Base-by-base conservation (phyloP, 176 grass and related monocot genomes). In the Pontederia crassipes region DNA sequence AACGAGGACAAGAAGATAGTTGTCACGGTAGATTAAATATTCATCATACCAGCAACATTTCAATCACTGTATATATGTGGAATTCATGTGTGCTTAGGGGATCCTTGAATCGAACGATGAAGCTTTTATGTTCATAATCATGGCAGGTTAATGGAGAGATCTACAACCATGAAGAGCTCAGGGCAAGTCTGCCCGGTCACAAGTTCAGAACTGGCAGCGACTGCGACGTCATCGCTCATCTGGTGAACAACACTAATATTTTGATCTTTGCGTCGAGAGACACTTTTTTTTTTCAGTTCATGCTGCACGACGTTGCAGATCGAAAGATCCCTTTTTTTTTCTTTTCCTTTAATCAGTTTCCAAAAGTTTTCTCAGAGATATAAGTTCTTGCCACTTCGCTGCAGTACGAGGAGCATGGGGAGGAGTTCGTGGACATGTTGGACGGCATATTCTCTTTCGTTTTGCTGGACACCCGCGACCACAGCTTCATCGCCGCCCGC, bases 401-500 rank as follows among this genome's bases (percentile, higher is more conserved):
- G 1, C 26, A 95, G 89, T 89, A 89, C 49, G 82, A 95, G 69
- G 86, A 89, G 76, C 73, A 89, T 63, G 89, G 89, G 28, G 89
- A 89, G 59, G 69, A 66, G 71, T 89, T 95, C 73, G 74, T 95
- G 6, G 80, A 95, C 74, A 83, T 81, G 85, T 72, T 95, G 55
- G 89, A 95, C 66, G 89, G 89, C 12, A 76, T 95, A 13, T 95
- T 95, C 85, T 73, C 85, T 46, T 95, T 95, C 61, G 85, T 86
- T 11, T 73, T 95, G 24, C 81, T 78, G 57, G 89, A 95, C 79
- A 79, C 79, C 17, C 89, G 89, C 56, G 73, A 67, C 66, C 74
- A 64, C 51, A 83, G 82, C 20, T 95, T 57, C 71, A 77, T 95
- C 65, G 89, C 74, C 0, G 85, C 85, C 4, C 89, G 89, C 18